Conservation (phyloP, 371 early-diverging fungal species). For the Parasitella parasitica region DNA sequence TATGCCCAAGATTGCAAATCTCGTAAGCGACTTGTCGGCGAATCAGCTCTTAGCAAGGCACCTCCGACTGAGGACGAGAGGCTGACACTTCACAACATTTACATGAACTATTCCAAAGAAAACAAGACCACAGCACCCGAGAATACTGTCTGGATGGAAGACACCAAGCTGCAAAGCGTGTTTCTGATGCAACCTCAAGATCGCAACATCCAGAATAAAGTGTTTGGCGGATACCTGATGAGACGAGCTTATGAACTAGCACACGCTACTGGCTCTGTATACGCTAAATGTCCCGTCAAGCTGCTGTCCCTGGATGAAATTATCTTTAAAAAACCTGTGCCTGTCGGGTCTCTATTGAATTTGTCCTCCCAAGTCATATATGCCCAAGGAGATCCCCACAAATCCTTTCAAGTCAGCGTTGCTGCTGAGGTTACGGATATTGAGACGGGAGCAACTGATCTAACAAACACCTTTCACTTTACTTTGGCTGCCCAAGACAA, state of each 20-base stretch:
- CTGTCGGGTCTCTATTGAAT: constrained; percentile 80
- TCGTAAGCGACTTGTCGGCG: constrained; percentile 58
- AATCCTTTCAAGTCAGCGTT: constrained; percentile 74
- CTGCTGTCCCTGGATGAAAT: constrained; percentile 88
- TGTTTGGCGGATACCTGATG: constrained; percentile 87
- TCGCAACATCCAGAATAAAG: constrained; percentile 89
- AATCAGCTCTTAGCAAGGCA: constrained; percentile 58
- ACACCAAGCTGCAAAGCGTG: constrained; percentile 72
- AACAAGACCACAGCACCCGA: constrained; percentile 14
- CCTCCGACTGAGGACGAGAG: constrained; percentile 89
- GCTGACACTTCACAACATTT: constrained; percentile 78
- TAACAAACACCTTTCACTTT: constrained; percentile 86
- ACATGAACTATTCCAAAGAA: constrained; percentile 61
- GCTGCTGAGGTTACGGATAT: constrained; percentile 81
- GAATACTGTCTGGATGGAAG: constrained; percentile 66
- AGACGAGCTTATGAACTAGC: constrained; percentile 80
- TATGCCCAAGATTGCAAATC: constrained; percentile 73
- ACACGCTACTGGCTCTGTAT: constrained; percentile 70
- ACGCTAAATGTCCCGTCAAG: constrained; percentile 46
- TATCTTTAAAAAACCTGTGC: constrained; percentile 86
- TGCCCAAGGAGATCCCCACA: constrained; percentile 48
- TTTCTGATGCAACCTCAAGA: constrained; percentile 79
- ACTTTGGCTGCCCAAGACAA: constrained; percentile 58
- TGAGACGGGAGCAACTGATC: constrained; percentile 49
- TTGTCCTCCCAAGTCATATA: constrained; percentile 76